Base-by-base conservation (phyloP, 2,329 filamentous ascomycete genomes). In the Colletotrichum incanum region DNA sequence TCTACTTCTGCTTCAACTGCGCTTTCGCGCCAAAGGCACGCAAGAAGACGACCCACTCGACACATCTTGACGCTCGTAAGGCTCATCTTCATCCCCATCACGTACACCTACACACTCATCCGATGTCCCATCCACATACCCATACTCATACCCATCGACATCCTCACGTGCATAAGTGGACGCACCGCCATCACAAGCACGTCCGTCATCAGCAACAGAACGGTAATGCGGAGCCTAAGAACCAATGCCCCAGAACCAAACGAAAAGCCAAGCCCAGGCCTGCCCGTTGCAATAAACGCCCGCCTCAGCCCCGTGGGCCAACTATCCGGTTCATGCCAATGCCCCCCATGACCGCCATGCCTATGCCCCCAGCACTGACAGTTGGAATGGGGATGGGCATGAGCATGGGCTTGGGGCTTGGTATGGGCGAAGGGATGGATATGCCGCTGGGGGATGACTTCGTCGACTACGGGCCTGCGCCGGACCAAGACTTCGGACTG, bases 391-490 rank as follows among this genome's bases (percentile, higher is more conserved):
- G 28, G 2, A 41, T 41, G 12, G 39, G 39, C 2, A 49, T 72
- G 26, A 54, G 66, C 1, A 59, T 66, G 43, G 64, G 65, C 1
- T 45, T 7, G 28, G 52, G 28, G 5, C 9, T 41, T 16, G 39
- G 39, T 5, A 49, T 72, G 26, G 65, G 34, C 3, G 39, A 41
- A 9, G 65, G 59, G 14, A 45, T 45, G 28, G 55, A 31, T 7
- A 39, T 61, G 54, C 55, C 64, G 14, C 12, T 47, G 11, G 68
- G 37, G 11, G 56, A 65, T 55, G 74, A 50, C 31, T 67, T 76
- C 65, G 45, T 76, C 59, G 47, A 71, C 49, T 60, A 69, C 34
- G 61, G 71, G 39, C 71, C 59, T 16, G 58, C 71, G 31, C 71
- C 47, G 62, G 67, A 16, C 2, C 67, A 65, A 49, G 55, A 63